Evolutionary conservation across 1,139 yeast species (phyloP), one percentile per base, ranked within the genome.

Genomic region (Pichia terricola): DNA sequence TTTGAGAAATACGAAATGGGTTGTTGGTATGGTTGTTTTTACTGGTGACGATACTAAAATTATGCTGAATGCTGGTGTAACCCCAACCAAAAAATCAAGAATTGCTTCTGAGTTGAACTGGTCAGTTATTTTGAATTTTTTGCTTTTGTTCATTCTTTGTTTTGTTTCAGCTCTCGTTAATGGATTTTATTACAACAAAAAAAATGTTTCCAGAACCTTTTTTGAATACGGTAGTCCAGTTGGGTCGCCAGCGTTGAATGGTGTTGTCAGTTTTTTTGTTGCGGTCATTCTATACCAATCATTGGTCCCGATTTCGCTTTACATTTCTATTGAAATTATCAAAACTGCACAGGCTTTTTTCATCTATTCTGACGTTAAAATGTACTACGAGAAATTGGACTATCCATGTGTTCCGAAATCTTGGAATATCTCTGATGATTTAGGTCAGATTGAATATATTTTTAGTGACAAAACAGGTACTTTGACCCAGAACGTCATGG

Each of bases 381-480:
- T 91, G 88, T 91, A 88, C 63, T 82, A 89, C 59, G 84, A 77
- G 42, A 79, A 72, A 49, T 68, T 91, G 51, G 96, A 91, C 62
- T 89, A 85, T 60, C 96, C 97, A 1, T 91, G 98, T 64, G 79
- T 91, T 4, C 97, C 98, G 7, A 89, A 91, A 61, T 76, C 96
- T 0, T 91, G 98, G 98, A 87, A 84, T 60, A 89, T 91, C 45
- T 87, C 96, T 10, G 98, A 91, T 66, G 98, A 91, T 63, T 71
- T 91, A 58, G 98, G 98, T 32, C 98, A 91, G 65, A 84, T 91
- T 55, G 97, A 91, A 63, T 91, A 89, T 60, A 80, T 91, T 40
- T 91, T 91, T 64, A 85, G 95, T 59, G 98, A 91, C 65, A 91
- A 91, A 64, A 91, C 98, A 1, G 98, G 98, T 48, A 91, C 98